Base-by-base conservation (phyloP, 2,329 filamentous ascomycete species). In the Amylocarpus encephaloides region DNA sequence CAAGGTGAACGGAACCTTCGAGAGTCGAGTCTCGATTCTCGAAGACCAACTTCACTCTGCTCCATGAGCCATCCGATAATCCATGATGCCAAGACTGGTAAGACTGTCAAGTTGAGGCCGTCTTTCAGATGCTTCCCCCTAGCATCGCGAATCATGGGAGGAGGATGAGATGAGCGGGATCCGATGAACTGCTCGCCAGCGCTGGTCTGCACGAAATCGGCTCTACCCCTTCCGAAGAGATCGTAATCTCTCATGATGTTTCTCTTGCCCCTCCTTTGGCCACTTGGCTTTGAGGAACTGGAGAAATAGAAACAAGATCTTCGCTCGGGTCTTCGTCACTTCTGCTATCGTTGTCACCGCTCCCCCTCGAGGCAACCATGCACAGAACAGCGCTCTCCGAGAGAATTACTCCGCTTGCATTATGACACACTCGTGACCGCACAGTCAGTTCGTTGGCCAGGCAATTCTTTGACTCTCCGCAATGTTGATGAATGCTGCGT, bases 351-450 rank as follows among this genome's bases (percentile, higher is more conserved):
- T 13, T 26, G 19, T 36, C 32, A 15, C 36, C 36, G 45, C 29
- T 33, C 4, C 22, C 22, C 45, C 19, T 39, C 33, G 34, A 34
- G 36, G 50, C 49, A 39, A 49, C 58, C 50, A 59, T 58, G 55
- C 57, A 43, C 35, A 35, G 26, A 48, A 18, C 48, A 42, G 48
- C 32, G 39, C 50, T 51, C 45, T 51, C 44, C 46, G 30, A 30
- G 10, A 36, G 41, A 16, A 39, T 45, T 48, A 54, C 53, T 45
- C 50, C 52, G 55, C 43, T 51, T 42, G 42, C 53, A 48, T 58
- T 49, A 58, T 56, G 54, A 54, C 47, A 55, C 56, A 51, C 49
- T 19, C 26, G 43, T 30, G 36, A 46, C 39, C 19, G 40, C 34
- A 40, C 33, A 26, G 12, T 36, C 34, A 39, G 16, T 33, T 45